Evolutionary conservation across 2,329 filamentous ascomycete species (phyloP), one percentile per base, ranked within the genome.

Genomic region (Ophiostoma quercus): DNA sequence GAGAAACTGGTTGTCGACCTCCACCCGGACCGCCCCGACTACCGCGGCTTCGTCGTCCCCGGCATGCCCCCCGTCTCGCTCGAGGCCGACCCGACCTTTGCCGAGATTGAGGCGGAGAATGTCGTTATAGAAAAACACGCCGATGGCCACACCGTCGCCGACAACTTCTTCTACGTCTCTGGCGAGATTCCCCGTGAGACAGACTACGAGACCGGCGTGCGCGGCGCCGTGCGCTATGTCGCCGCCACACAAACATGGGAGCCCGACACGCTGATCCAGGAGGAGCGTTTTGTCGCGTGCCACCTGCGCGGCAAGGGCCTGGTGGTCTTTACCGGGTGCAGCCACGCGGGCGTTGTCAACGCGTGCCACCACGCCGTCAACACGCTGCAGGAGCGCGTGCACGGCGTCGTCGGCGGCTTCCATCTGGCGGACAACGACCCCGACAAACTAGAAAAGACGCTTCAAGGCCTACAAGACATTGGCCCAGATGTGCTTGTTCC

Each of bases 261-360:
- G 57, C 78, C 78, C 0, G 84, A 85, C 72, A 81, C 84, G 72
- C 72, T 80, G 25, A 85, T 86, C 71, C 72, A 75, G 7, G 84
- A 87, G 70, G 84, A 87, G 74, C 78, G 84, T 12, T 81, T 85
- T 62, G 77, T 86, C n/a, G 80, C 83, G 74, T 85, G 83, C 72
- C 82, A 83, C 69, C 74, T 86, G 25, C 85, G 82, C 77, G 82
- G 83, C 82, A 83, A 82, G 71, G 84, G 84, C 0, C 78, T 86
- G 2, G 82, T 87, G 1, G 77, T 86, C 25, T 84, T 87, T 74
- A 85, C 84, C 0, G 84, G 84, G 12, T 87, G 84, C 76, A 84
- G 82, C 72, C 84, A 87, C 70, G 83, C 84, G 0, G 84, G 84
- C 0, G 81, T 86, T 8, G 81, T 86, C 68, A 87, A 87, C 73